These are phyloP conservation scores for Amanita pallidorosea DNA, from an alignment of 768 basidiomycete species.

Conservation along the genomic window DNA sequence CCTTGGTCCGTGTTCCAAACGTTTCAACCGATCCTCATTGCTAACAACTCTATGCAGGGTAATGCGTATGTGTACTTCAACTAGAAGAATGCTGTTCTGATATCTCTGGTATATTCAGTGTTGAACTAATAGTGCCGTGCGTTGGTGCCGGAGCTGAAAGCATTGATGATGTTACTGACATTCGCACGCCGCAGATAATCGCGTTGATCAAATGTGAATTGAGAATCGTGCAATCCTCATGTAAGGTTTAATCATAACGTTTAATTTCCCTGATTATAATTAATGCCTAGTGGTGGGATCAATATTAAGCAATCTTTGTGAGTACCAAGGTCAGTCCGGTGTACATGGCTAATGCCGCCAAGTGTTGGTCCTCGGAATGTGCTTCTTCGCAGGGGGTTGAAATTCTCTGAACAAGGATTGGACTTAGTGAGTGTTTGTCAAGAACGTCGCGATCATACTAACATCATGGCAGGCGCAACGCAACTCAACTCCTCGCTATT, in stretches of 20 bases:
- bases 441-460: not conserved
- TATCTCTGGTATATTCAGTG: conserved; percentile 22
- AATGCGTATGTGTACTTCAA: conserved; percentile 28
- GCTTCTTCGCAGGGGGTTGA: conserved; percentile 80
- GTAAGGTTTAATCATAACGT: conserved; percentile 30
- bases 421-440: conserved; percentile 41
- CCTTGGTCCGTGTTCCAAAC: conserved; percentile 38
- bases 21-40: not conserved
- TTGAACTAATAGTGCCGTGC: conserved; percentile 73
- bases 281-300: conserved; percentile 65
- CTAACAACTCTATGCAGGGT: conserved; percentile 22
- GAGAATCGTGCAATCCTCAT: conserved; percentile 68
- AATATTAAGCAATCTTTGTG: conserved; percentile 76
- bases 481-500: conserved; percentile 71
- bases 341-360: conserved; percentile 3
- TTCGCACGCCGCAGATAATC: conserved; percentile 26
- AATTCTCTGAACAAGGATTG: conserved; percentile 72
- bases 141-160: conserved; percentile 16
- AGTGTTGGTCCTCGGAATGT: conserved; percentile 85
- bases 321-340: conserved; percentile 16
- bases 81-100: conserved; percentile 14
- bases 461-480: conserved; percentile 30
- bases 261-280: conserved; percentile 8
- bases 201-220: conserved; percentile 47
- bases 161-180: not conserved